Evolutionary conservation across 495 filamentous ascomycete genomes (phyloP).

Genomic region (Letharia lupina): DNA sequence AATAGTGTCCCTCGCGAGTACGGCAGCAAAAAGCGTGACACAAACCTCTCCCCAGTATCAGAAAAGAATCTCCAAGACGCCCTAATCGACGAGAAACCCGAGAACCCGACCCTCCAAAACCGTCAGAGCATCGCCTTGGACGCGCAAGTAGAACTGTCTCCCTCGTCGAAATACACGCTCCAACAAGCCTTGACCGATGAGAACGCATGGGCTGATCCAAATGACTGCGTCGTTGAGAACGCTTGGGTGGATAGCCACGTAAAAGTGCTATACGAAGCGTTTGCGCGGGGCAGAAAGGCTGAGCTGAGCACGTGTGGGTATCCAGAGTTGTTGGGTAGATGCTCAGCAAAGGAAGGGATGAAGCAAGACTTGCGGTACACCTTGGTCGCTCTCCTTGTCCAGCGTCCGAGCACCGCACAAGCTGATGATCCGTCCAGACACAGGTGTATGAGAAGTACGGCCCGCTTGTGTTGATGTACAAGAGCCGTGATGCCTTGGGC

Average conservation of each 20-base stretch:
- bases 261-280: background rate
- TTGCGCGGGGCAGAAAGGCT: background rate
- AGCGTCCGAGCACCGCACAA: background rate
- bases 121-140: background rate
- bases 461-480: background rate
- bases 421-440: background rate
- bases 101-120: background rate
- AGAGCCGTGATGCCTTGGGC: background rate
- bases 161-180: background rate
- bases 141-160: background rate
- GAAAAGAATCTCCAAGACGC: background rate
- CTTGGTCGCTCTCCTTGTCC: background rate
- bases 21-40: background rate
- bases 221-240: background rate
- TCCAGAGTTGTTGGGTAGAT: background rate
- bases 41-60: background rate
- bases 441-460: background rate
- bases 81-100: background rate
- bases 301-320: background rate
- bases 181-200: background rate
- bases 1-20: background rate
- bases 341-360: background rate
- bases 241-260: background rate
- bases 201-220: background rate
- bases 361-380: background rate